Base-by-base conservation (phyloP, 352 stramenopile genomes). In the Poterioochromonas sp. region DNA sequence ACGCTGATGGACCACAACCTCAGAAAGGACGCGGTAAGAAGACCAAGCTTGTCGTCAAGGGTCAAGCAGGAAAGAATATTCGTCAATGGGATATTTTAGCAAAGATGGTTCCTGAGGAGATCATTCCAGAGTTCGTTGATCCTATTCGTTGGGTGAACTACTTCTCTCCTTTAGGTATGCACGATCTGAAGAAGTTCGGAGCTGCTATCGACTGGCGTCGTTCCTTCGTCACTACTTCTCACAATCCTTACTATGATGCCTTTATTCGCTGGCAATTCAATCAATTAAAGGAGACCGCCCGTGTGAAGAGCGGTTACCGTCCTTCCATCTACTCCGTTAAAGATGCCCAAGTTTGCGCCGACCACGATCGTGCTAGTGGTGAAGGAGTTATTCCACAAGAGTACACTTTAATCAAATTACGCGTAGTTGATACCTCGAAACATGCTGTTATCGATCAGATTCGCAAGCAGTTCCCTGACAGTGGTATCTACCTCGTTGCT, bases 211-310 rank as follows among this genome's bases (percentile, higher is more conserved):
- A 99, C 85, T 99, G 95, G 95, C 86, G 96, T 78, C 89, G 96
- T 39, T 94, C 91, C 41, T 99, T 99, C 86, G 99, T 99, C 83
- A 99, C 96, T 26, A 99, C 96, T 44, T 89, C 95, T 54, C 90
- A 97, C 41, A 99, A 99, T 86, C 93, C 93, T 26, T 99, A 98
- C 84, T 99, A 99, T 86, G 94, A 99, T 83, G 88, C 91, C 51
- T 99, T 99, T 86, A 97, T 99, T 82, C 92, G 89, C 65, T 99
- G 96, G 96, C 96, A 99, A 87, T 97, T 99, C 80, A 94, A 98
- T 85, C 92, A 90, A 47, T 86, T 99, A 20, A 92, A 95, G 53
- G 92, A 95, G 79, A 91, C 89, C 79, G 85, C 22, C 37, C 85
- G 82, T 58, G 87, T 96, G 43, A 76, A 89, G 39, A 95, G 96